phyloP scores from a whole-genome alignment of 148 eudicot genomes.

The Rheum nobile region DNA sequence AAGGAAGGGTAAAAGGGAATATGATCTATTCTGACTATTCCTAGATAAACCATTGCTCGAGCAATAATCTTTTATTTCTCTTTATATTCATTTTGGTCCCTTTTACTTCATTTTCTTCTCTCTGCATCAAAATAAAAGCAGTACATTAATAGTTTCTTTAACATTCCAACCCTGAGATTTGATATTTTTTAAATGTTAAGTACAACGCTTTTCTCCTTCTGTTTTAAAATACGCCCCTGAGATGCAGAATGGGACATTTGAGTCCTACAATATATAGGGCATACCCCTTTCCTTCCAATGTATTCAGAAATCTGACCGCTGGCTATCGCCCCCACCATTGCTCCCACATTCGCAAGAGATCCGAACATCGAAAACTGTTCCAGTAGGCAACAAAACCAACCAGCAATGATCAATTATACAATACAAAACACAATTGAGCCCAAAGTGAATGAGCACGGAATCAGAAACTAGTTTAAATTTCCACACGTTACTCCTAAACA shows the following conservation, averaged over 20 bases:
- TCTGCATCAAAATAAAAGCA: no score
- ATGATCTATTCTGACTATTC: no score
- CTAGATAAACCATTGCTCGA: not conserved
- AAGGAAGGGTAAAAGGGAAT: no score
- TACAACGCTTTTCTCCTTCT: not conserved
- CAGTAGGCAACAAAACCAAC: not conserved
- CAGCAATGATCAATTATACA: not conserved
- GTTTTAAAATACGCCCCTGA: not conserved
- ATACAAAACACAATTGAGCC: not conserved
- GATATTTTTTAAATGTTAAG: not conserved
- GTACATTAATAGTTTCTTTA: no score
- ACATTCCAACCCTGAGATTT: not conserved
- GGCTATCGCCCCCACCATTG: slow-evolving; percentile 90
- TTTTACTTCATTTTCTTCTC: no score
- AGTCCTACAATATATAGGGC: not conserved
- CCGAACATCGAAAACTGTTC: slow-evolving; percentile 76
- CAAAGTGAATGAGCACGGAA: no score
- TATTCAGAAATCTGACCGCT: slow-evolving; percentile 86
- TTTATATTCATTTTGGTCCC: not conserved
- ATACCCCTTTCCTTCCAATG: slow-evolving; percentile 89
- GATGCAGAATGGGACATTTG: not conserved
- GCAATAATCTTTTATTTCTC: not conserved
- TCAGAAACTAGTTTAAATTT: no score
- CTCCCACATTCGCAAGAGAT: slow-evolving; percentile 83
- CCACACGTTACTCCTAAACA: no score